phyloP scores from a whole-genome alignment of 2,329 filamentous ascomycete species.

The Volutella citrinella region DNA sequence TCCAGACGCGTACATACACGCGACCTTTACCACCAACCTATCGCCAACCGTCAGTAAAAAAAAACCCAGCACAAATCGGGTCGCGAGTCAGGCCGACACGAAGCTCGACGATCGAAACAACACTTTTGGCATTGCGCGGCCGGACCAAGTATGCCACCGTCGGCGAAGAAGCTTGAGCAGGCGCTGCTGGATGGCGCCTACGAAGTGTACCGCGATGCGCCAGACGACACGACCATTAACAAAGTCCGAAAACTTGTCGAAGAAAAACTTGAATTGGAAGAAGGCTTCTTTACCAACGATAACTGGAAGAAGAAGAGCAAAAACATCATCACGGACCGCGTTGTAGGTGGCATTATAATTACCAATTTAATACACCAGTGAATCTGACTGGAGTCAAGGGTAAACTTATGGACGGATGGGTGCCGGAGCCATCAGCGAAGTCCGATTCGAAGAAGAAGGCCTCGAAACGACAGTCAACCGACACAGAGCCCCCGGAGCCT shows the following conservation, averaged over 20 bases:
- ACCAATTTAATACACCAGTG: too few species aligned
- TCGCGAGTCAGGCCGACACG: constrained; percentile 14
- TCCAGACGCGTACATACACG: too few species aligned
- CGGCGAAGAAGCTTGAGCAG: constrained; percentile 40
- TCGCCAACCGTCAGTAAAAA: too few species aligned
- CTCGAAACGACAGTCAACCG: constrained; percentile 34
- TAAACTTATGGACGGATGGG: constrained; percentile 36
- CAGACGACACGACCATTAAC: constrained; percentile 54
- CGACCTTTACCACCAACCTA: too few species aligned
- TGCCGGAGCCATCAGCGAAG: constrained; percentile 23
- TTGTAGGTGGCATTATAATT: constrained; percentile 41
- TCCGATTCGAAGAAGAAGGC: constrained; percentile 22
- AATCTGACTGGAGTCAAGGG: constrained; percentile 29
- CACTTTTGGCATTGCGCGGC: too few species aligned
- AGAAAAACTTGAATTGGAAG: constrained; percentile 44
- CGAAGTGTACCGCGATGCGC: constrained; percentile 41
- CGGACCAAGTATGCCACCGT: constrained; percentile 47
- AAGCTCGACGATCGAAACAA: too few species aligned
- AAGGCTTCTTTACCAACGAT: constrained; percentile 46
- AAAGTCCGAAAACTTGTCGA: constrained; percentile 52
- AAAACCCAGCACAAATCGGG: too few species aligned
- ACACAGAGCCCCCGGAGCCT: constrained; percentile 34
- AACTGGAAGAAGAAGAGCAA: constrained; percentile 61
- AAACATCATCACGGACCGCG: constrained; percentile 49
- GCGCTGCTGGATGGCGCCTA: constrained; percentile 46